Evolutionary conservation across 2,329 filamentous ascomycete species (phyloP), one percentile per base, ranked within the genome.

Genomic region (Calonectria pteridis): DNA sequence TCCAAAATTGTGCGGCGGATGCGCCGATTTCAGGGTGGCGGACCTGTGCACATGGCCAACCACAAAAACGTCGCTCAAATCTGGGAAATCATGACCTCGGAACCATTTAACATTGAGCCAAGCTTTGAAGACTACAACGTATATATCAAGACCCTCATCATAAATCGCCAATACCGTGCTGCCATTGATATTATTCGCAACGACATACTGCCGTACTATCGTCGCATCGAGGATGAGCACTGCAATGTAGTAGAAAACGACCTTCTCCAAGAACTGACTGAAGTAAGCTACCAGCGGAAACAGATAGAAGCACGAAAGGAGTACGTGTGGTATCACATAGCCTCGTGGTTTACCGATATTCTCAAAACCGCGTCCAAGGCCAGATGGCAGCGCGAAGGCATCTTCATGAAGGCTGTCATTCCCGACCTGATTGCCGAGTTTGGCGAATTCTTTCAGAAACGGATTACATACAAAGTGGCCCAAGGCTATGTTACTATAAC

Each of bases 81-180:
- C 26, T 94, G 90, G 87, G 73, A 89, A 0, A 87, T 87, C 26
- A 93, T 95, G 90, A 90, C 85, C 0, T 85, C 87, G 4, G 81
- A 84, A n/a, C 90, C 91, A 0, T 91, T 92, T 84, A 87, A 88
- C 69, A 81, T 93, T 62, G 76, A 84, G 10, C 92, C 93, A 0
- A 89, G 86, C 0, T 87, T 94, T 73, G 84, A 88, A 18, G 89
- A 93, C 82, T 90, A 90, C 81, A 83, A 87, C 77, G 78, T 85
- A 55, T 82, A 86, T 75, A 79, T 87, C 80, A 85, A 86, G 64
- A 77, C 82, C 0, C 83, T 87, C 43, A 81, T 89, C 68, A 63
- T 70, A 14, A 74, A 77, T 65, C 77, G 78, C 18, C 73, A 68
- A 28, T 73, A 83, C 28, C 79, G 76, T 35, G 80, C 72, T 37